phyloP scores from a whole-genome alignment of 345 rosid species.

The Psidium guajava region DNA sequence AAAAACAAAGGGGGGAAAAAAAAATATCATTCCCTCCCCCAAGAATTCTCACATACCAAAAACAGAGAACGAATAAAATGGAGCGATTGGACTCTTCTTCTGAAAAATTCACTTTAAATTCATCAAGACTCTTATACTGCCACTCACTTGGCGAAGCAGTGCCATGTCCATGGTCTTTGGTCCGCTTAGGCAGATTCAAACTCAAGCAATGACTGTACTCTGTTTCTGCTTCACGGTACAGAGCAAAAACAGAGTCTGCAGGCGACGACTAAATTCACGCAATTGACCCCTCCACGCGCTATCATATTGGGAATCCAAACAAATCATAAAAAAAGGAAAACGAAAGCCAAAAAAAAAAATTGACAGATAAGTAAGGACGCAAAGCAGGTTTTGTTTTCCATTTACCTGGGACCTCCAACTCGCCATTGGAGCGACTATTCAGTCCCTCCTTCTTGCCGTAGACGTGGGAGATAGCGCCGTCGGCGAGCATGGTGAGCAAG shows the following conservation, averaged over 20 bases:
- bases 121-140: neutral
- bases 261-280: neutral
- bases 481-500: constrained; percentile 67
- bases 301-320: neutral
- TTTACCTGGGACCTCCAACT: constrained; percentile 51
- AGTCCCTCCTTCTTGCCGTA: constrained; percentile 19
- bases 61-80: neutral
- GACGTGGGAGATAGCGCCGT: constrained; percentile 37
- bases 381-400: neutral
- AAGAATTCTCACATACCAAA: neutral
- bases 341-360: neutral
- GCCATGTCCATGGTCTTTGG: neutral
- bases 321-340: neutral
- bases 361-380: neutral
- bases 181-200: neutral
- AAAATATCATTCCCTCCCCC: neutral
- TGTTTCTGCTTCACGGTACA: neutral
- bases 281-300: constrained; percentile 3
- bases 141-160: neutral
- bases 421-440: constrained; percentile 16
- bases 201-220: neutral
- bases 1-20: neutral
- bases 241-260: neutral
- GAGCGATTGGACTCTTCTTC: neutral
- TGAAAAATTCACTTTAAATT: neutral